Percentiles rank a stretch among this genome's conserved stretches.
These are phyloP conservation scores for Aspergillus sp. DNA, from an alignment of 2,329 filamentous ascomycete genomes.

Conservation along the genomic window DNA sequence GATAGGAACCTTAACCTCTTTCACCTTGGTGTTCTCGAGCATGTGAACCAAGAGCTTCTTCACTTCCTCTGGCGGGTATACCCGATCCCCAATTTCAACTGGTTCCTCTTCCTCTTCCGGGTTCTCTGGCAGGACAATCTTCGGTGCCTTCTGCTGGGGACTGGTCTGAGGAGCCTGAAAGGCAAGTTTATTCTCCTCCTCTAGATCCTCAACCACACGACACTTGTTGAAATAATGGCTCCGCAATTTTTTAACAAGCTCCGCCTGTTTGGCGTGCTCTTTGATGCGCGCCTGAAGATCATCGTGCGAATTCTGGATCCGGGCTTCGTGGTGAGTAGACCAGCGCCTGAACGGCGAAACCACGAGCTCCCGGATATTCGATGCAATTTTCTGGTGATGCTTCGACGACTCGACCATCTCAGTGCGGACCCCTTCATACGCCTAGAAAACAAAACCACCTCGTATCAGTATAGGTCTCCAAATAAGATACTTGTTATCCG, in stretches of 20 bases:
- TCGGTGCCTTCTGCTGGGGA: constrained; percentile 52
- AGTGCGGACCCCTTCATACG: constrained; percentile 82
- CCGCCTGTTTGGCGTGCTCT: constrained; percentile 83
- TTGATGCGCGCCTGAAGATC: constrained; percentile 87
- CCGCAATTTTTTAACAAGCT: constrained; percentile 82
- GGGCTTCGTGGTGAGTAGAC: constrained; percentile 89
- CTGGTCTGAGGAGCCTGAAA: constrained; percentile 78
- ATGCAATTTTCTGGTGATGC: constrained; percentile 90
- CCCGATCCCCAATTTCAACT: constrained; percentile 82
- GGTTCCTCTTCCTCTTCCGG: constrained; percentile 67
- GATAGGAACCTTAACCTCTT: constrained; percentile 91
- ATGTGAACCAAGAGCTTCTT: constrained; percentile 86
- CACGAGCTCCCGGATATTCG: constrained; percentile 91
- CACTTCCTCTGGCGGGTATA: constrained; percentile 74
- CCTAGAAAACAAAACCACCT: constrained; percentile 43
- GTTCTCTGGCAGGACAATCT: constrained; percentile 76
- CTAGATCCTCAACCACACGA: constrained; percentile 85
- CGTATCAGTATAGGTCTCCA: neutral
- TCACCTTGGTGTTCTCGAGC: constrained; percentile 75
- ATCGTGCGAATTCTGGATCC: constrained; percentile 89
- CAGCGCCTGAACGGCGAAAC: constrained; percentile 89
- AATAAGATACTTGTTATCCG: neutral
- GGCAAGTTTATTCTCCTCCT: constrained; percentile 96
- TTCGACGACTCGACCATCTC: constrained; percentile 88
- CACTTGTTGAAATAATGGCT: constrained; percentile 99